These are phyloP conservation scores for Mycosphaerella arachidis DNA, from an alignment of 2,329 filamentous ascomycete genomes.

Conservation along the genomic window DNA sequence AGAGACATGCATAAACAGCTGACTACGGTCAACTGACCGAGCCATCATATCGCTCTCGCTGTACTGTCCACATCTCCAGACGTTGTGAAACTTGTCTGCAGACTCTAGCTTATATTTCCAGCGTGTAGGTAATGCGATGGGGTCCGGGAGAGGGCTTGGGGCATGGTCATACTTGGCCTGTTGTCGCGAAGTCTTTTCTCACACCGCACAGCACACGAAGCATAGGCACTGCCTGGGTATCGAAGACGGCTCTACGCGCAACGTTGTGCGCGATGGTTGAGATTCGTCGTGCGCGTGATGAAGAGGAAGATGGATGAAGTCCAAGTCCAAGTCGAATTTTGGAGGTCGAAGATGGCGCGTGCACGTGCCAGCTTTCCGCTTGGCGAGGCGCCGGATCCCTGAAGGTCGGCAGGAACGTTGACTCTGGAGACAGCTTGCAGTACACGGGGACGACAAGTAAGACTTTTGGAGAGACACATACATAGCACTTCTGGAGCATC, in stretches of 20 bases:
- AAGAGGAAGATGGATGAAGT: neutral
- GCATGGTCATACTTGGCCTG: neutral
- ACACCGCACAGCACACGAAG: neutral
- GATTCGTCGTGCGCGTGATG: neutral
- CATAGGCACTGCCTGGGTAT: neutral
- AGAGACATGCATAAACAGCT: slow-evolving; percentile 17
- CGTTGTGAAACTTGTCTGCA: slow-evolving; percentile 17
- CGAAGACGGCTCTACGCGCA: neutral
- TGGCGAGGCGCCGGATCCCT: neutral
- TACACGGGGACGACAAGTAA: neutral
- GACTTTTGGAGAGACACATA: no score
- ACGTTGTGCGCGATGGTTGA: no score
- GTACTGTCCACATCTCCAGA: slow-evolving; percentile 30
- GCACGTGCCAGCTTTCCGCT: neutral
- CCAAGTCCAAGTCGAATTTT: neutral
- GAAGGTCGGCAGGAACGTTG: neutral
- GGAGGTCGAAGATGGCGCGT: neutral
- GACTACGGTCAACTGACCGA: slow-evolving; percentile 14
- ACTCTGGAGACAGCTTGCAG: neutral
- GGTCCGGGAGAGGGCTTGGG: neutral
- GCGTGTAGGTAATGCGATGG: neutral
- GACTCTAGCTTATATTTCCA: slow-evolving; percentile 29
- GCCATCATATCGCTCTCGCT: slow-evolving; percentile 24
- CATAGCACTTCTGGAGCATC: neutral
- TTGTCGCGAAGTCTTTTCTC: neutral